A percentile compares a stretch with the other conserved stretches of the same genome.
Conservation (phyloP, 2,329 filamentous ascomycete species). For the Curvularia eragrostidis region DNA sequence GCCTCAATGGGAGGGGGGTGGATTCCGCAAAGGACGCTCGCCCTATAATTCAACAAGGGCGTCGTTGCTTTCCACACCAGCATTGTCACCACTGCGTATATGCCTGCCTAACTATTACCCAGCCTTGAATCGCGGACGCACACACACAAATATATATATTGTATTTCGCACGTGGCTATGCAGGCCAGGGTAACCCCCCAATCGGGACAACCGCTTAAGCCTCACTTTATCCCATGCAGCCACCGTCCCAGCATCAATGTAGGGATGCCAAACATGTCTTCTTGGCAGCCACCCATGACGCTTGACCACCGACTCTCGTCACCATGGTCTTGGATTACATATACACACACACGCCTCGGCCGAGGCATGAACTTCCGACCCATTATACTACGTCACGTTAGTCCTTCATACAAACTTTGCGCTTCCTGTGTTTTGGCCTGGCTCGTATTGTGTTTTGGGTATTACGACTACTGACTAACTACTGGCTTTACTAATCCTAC, state of each 20-base stretch:
- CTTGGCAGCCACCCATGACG: no score
- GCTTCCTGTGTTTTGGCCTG: background rate
- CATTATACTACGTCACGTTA: background rate
- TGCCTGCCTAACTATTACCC: background rate
- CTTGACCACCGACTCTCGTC: background rate
- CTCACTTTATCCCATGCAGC: background rate
- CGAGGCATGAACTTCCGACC: background rate
- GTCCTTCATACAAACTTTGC: background rate
- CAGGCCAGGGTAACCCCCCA: background rate
- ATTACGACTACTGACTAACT: background rate
- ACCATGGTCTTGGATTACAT: background rate
- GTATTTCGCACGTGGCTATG: background rate
- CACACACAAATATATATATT: background rate
- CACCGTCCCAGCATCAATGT: background rate
- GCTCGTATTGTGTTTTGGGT: background rate
- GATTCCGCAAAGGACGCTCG: no score
- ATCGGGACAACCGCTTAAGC: background rate
- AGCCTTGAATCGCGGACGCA: background rate
- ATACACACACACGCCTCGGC: background rate
- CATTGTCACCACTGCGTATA: background rate
- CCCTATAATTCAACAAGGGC: no score
- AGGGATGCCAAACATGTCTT: background rate
- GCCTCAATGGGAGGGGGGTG: no score
- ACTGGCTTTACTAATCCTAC: background rate
- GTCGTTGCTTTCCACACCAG: background rate